Conservation (phyloP, 2,329 filamentous ascomycete species). For the Sclerotinia sclerotiorum region DNA sequence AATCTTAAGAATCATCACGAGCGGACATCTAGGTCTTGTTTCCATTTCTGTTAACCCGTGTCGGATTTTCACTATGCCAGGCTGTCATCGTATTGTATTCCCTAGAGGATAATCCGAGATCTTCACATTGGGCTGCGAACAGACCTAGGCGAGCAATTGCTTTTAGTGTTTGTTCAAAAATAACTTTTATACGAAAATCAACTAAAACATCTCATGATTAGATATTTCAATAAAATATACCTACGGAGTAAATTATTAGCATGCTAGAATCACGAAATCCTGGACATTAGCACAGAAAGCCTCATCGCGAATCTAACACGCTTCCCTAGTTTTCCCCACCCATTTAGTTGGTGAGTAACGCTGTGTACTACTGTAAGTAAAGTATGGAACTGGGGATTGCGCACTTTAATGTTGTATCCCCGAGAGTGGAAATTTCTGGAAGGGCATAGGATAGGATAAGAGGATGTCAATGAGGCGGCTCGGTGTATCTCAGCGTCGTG, state of each 20-base stretch:
- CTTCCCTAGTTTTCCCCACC: neutral
- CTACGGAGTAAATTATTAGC: no score
- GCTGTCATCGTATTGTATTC: neutral
- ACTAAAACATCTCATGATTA: neutral
- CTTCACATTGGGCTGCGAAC: neutral
- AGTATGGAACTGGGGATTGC: neutral
- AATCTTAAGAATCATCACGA: neutral
- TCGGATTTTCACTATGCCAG: neutral
- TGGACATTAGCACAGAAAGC: neutral
- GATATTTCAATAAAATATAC: neutral
- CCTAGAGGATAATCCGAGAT: neutral
- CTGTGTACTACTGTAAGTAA: neutral
- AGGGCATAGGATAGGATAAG: slow-evolving; percentile 5
- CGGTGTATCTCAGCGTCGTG: slow-evolving; percentile 1
- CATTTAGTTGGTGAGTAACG: neutral
- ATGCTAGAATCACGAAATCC: neutral
- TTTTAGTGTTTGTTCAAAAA: neutral
- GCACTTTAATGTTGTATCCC: slow-evolving; percentile 4
- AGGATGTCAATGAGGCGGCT: slow-evolving; percentile 5
- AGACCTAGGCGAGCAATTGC: neutral
- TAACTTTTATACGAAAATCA: neutral
- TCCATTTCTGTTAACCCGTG: neutral
- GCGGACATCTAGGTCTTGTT: neutral
- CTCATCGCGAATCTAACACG: slow-evolving; percentile 19
- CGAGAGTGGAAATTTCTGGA: slow-evolving; percentile 1